Evolutionary conservation across 805 yeast species (phyloP), one percentile per base, ranked within the genome.

Genomic region (Nakazawaea wyomingensis): DNA sequence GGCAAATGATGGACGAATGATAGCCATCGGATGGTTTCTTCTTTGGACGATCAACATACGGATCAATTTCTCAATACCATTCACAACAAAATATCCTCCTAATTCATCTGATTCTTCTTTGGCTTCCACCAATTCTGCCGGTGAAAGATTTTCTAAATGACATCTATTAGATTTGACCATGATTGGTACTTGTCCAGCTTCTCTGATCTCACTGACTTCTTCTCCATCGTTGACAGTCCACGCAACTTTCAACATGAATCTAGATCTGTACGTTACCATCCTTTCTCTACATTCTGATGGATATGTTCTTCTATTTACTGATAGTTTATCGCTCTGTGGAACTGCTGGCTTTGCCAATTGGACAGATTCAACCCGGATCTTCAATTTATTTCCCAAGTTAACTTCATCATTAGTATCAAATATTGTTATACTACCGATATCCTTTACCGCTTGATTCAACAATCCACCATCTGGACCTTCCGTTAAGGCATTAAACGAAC

Each of bases 41-140:
- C 98, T 82, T 68, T 91, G 99, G 16, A 93, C 97, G 70, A 93
- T 88, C 63, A 93, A 78, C 98, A 93, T 88, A 68, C 99, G 86
- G 55, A 93, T 80, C 56, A 93, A 73, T 66, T 93, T 93, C 65
- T 93, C 99, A 54, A 91, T 90, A 72, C 99, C 99, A 61, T 91
- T 91, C 14, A 91, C 90, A 53, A 89, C 78, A 64, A 93, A 93
- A 64, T 93, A 93, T 31, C 99, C 99, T 50, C 99, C 99, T 48
- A 89, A 69, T 61, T 93, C 99, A 62, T 93, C 99, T 31, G 87
- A 76, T 64, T 93, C 99, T 65, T 93, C 99, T 59, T 82, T 82
- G 47, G 68, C 71, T 18, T 73, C 66, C 7, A 91, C 95, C 52
- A 93, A 69, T 53, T 91, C 84, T 30, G 76, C 71, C 10, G 99